These are phyloP conservation scores for Rhizophagus sp. DNA, from an alignment of 192 early-diverging fungal genomes.

Conservation along the genomic window DNA sequence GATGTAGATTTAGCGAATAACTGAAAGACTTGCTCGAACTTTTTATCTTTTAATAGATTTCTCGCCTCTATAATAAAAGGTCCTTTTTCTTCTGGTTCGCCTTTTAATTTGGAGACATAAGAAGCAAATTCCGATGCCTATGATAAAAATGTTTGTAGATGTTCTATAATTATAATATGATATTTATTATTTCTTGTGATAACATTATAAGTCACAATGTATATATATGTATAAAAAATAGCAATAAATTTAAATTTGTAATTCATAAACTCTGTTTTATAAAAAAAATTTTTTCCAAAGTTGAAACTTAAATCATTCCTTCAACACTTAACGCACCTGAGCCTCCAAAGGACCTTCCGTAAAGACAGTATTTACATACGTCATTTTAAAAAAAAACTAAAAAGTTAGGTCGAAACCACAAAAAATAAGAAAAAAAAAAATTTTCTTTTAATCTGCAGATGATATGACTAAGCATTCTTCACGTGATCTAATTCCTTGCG, in stretches of 20 bases:
- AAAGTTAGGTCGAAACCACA: background rate
- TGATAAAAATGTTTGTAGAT: background rate
- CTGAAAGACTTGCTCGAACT: conserved; percentile 57
- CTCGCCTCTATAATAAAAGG: conserved; percentile 52
- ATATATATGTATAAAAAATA: background rate
- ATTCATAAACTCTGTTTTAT: no score
- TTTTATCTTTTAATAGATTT: conserved; percentile 57
- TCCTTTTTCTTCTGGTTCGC: conserved; percentile 46
- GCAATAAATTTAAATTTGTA: no score
- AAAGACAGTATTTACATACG: conserved; percentile 31
- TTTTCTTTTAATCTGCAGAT: no score
- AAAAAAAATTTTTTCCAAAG: background rate
- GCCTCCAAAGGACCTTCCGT: conserved; percentile 24
- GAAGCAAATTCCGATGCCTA: conserved; percentile 73
- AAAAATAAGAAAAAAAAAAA: no score
- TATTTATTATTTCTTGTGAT: background rate
- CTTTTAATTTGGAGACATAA: conserved; percentile 62
- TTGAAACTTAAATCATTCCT: background rate
- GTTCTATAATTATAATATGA: background rate
- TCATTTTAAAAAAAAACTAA: conserved; percentile 10
- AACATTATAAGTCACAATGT: background rate
- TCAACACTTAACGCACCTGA: conserved; percentile 20
- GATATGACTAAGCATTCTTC: no score
- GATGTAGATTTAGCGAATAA: conserved; percentile 57
- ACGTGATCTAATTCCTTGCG: no score